Evolutionary conservation across 106 monocot genomes (phyloP), one percentile per base, ranked within the genome.

Genomic region (Posidonia australis): DNA sequence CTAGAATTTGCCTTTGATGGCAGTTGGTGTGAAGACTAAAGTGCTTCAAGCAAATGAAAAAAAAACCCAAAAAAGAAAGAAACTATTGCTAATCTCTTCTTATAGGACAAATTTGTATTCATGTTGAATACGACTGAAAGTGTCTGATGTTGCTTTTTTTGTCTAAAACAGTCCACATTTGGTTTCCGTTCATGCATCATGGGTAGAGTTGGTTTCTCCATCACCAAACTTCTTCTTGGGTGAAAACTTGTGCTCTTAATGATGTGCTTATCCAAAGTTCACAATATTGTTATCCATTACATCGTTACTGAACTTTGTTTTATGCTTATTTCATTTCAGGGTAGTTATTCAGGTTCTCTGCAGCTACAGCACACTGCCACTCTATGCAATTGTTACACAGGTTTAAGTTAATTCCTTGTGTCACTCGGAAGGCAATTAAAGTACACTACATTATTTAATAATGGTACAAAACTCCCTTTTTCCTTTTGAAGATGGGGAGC

Each of bases 211-310:
- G 19, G 20, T 9, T 82, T 58, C 51, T 62, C 71, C 32, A 7
- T 78, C 49, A 63, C 82, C n/a, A 74, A 74, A 58, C 82, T 82
- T 27, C 58, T 78, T 30, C 70, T 74, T 20, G 78, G 82, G 82
- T 82, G 60, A 46, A 25, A 12, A 19, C 27, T 18, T n/a, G n/a
- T n/a, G n/a, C n/a, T n/a, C n/a, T n/a, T n/a, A n/a, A n/a, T n/a
- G n/a, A n/a, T n/a, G n/a, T n/a, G n/a, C n/a, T n/a, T n/a, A n/a
- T n/a, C n/a, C n/a, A n/a, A n/a, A 44, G 0, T 44, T 10, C 26
- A 41, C 27, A 18, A 4, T 44, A 6, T 56, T 36, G 42, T 23
- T 36, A 24, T 27, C 24, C 9, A 26, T 7, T 36, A 46, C 22
- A 46, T 27, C n/a, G n/a, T n/a, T n/a, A n/a, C n/a, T 59, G 30